Base-by-base conservation (phyloP, 176 grass and related monocot species). In the bread wheat (Triticum aestivum) region DNA sequence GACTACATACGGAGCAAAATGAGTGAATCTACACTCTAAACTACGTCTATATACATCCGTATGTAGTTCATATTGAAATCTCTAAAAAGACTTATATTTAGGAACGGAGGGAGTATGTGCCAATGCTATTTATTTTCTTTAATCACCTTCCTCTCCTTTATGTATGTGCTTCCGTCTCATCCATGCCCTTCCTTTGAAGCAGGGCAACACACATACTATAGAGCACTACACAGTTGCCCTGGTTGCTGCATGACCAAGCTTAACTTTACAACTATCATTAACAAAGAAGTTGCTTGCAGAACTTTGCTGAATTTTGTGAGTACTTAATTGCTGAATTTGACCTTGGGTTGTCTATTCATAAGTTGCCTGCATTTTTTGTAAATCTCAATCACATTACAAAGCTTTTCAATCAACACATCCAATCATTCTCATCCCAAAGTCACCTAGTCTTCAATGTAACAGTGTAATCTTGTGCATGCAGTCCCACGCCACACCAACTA, bases 401-500 rank as follows among this genome's bases (percentile, higher is more conserved):
- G 54, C 54, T 68, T 68, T 68, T 8, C 65, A 68, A 18, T 68
- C 29, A 30, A 9, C 0, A 34, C 0, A 68, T 34, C 30, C 51
- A 34, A 68, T 1, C 30, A 34, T 68, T 68, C 65, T 33, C 29
- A 33, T 68, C 51, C 51, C 51, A 54, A 52, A 54, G 51, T 54
- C 51, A 54, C 51, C 2, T 54, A 17, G 49, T 6, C 15, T 52
- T 52, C 1, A 52, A 73, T 44, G 2, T 42, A 72, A 42, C n/a
- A 6, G 35, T 27, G 4, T 45, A 1, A 21, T 64, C n/a, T 75
- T 24, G n/a, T 23, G 69, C 24, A 44, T 34, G 85, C 90, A 96
- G 93, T 92, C 79, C 23, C 88, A 91, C 82, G 65, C 86, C n/a
- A 79, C 21, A 3, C 80, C 91, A 27, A 84, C 88, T 5, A 3